A percentile compares a stretch with the other conserved stretches of the same genome.
Conservation (phyloP, 495 filamentous ascomycete species). For the Lentithecium fluviatile region DNA sequence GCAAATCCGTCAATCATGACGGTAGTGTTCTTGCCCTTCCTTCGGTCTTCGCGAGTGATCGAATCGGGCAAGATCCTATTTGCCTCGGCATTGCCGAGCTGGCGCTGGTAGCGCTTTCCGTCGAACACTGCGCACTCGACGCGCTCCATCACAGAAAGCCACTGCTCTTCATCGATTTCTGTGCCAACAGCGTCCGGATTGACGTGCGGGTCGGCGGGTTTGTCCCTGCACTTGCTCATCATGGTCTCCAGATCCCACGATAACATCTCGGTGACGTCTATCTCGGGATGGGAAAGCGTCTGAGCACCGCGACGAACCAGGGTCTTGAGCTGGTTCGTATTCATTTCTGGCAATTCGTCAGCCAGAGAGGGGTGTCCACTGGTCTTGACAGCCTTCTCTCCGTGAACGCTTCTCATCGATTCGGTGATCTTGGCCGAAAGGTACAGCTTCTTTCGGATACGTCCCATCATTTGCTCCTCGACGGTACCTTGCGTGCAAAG, state of each 20-base stretch:
- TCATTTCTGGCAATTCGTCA: constrained; percentile 54
- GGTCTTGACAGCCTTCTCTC: constrained; percentile 14
- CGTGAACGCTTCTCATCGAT: constrained; percentile 56
- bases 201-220: constrained; percentile 47
- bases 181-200: constrained; percentile 38
- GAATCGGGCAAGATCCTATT: constrained; percentile 47
- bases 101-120: constrained; percentile 51
- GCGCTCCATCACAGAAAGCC: constrained; percentile 59
- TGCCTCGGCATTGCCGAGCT: constrained; percentile 35
- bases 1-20: constrained; percentile 61
- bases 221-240: constrained; percentile 58
- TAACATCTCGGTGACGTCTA: constrained; percentile 58
- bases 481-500: constrained; percentile 60
- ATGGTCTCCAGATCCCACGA: constrained; percentile 59
- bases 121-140: constrained; percentile 62
- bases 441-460: constrained; percentile 67
- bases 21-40: constrained; percentile 59
- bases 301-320: constrained; percentile 57
- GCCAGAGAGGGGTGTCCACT: constrained; percentile 28
- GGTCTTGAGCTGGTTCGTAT: constrained; percentile 55
- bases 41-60: constrained; percentile 50
- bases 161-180: constrained; percentile 56
- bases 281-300: constrained; percentile 53
- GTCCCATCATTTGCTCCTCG: constrained; percentile 62
- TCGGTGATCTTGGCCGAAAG: constrained; percentile 63